A percentile compares a stretch with the other conserved stretches of the same genome.
These are phyloP conservation scores for Pestalotiopsis sp. DNA, from an alignment of 2,329 filamentous ascomycete genomes.

Conservation along the genomic window DNA sequence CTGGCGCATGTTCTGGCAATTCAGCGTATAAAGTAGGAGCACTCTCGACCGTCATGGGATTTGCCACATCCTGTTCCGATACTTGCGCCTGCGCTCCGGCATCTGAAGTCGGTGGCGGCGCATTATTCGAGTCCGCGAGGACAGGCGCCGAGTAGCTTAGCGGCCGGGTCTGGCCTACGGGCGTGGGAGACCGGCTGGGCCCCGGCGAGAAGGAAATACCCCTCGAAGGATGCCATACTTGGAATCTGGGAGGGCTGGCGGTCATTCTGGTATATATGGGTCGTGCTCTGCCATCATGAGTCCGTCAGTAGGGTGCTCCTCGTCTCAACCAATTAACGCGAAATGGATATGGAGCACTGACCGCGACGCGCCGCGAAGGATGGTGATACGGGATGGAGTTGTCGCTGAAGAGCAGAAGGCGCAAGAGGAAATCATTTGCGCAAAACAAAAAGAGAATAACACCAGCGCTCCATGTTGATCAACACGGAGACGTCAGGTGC, in stretches of 20 bases:
- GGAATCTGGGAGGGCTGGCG: slow-evolving; percentile 27
- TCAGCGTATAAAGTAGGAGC: neutral
- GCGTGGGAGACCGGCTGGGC: neutral
- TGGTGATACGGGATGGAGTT: neutral
- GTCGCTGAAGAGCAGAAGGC: slow-evolving; percentile 25
- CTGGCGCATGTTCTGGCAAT: neutral
- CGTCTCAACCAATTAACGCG: slow-evolving; percentile 10
- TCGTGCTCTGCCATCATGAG: neutral
- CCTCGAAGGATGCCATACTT: slow-evolving; percentile 35
- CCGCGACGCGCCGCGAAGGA: slow-evolving; percentile 1
- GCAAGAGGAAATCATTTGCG: slow-evolving; percentile 32
- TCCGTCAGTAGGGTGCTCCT: neutral
- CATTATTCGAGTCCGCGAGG: neutral
- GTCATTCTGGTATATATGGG: slow-evolving; percentile 24
- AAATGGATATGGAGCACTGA: neutral
- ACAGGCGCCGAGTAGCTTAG: slow-evolving; percentile 17
- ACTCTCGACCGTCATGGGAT: neutral
- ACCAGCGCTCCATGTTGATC: slow-evolving; percentile 28
- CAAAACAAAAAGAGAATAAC: slow-evolving; percentile 16
- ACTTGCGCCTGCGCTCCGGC: neutral
- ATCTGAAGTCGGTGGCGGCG: neutral
- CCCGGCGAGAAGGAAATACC: slow-evolving; percentile 34
- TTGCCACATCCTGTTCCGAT: neutral
- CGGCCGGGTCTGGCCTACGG: slow-evolving; percentile 13
- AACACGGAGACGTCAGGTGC: slow-evolving; percentile 1